Conservation (phyloP, 75 land plant species). For the Cunninghamia lanceolata region DNA sequence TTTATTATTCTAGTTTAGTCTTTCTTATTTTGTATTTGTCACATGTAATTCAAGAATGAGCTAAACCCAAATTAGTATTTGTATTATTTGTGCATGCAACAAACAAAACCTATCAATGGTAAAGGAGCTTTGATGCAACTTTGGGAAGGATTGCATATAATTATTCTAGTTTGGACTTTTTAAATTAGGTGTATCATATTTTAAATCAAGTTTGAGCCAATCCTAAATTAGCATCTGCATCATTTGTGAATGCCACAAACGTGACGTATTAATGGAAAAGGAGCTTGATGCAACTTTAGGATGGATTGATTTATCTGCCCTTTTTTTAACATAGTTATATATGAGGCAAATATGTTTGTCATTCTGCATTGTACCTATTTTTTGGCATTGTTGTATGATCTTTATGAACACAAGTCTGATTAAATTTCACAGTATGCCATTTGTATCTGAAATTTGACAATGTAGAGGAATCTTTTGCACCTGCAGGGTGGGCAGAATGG, state of each 20-base stretch:
- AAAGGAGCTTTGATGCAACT: not conserved
- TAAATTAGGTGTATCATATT: too few relatives aligned
- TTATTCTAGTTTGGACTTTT: too few relatives aligned
- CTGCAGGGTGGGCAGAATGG: conserved; percentile 55
- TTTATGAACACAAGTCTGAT: not conserved
- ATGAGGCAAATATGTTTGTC: not conserved
- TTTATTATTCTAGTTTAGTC: not conserved
- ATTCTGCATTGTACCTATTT: not conserved
- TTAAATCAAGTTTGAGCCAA: not conserved
- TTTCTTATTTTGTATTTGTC: not conserved
- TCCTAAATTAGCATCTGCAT: not conserved
- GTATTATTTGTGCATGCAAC: not conserved
- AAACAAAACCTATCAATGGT: not conserved
- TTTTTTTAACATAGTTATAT: not conserved
- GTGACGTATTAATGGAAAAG: not conserved
- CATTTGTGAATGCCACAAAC: not conserved
- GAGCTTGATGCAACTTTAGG: not conserved
- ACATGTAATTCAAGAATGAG: not conserved
- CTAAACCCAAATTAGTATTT: not conserved
- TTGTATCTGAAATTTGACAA: not conserved
- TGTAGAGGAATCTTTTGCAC: not conserved
- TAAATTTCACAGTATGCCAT: not conserved
- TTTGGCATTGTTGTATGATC: not conserved
- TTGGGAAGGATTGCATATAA: not conserved
- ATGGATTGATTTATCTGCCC: not conserved